Evolutionary conservation across 139 green algal genomes (phyloP).

Genomic region (Chlorella vulgaris): DNA sequence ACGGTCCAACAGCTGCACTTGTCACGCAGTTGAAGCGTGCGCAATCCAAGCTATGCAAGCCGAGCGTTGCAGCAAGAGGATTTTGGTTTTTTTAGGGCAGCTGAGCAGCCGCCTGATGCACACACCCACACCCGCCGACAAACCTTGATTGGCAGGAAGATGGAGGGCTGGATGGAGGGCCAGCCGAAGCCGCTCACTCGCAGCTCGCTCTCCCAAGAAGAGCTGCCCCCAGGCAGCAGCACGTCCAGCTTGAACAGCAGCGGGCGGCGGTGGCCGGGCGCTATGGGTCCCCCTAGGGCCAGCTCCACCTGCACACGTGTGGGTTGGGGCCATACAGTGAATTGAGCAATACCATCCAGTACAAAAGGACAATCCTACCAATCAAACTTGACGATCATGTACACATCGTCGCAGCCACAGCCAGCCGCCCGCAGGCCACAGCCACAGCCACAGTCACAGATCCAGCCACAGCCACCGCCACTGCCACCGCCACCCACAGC

Average conservation of each 20-base stretch:
- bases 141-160: conserved; percentile 40
- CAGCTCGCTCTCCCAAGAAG: conserved; percentile 33
- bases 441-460: background rate
- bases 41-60: no score
- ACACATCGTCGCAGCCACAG: background rate
- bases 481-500: background rate
- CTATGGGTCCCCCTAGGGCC: conserved; percentile 35
- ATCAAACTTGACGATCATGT: background rate
- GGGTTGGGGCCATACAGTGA: background rate
- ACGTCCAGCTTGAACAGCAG: conserved; percentile 32
- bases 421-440: background rate
- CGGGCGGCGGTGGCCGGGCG: conserved; percentile 26
- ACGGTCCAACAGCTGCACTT: no score
- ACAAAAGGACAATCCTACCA: no score
- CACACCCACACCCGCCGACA: background rate
- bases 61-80: no score
- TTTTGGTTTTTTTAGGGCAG: no score
- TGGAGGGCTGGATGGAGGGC: conserved; percentile 33
- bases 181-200: conserved; percentile 39
- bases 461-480: background rate
- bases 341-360: background rate
- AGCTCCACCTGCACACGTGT: conserved; percentile 20
- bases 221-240: conserved; percentile 10
- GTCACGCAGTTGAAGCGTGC: no score
- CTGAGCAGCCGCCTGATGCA: no score